These are phyloP conservation scores for Vaccinium darrowii DNA, from an alignment of 148 eudicot genomes.

Conservation along the genomic window DNA sequence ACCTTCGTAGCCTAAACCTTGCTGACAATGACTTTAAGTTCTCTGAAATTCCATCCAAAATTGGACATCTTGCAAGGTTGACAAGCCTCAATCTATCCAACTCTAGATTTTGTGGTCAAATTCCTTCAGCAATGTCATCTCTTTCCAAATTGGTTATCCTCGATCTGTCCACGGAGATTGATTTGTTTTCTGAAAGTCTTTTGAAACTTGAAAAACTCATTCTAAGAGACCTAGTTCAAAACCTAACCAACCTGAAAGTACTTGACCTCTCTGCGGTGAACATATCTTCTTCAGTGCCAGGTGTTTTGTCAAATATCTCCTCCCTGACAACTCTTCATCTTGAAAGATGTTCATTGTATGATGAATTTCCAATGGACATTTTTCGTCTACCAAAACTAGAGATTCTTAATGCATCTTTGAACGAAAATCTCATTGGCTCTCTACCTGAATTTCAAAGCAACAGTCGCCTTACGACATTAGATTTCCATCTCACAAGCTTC, in stretches of 20 bases:
- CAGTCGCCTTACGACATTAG: constrained; percentile 5
- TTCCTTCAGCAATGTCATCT: constrained; percentile 31
- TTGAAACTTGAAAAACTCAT: background rate
- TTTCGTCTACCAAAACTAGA: background rate
- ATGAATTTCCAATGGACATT: too few species aligned
- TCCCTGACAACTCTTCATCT: too few species aligned
- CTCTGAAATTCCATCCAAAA: constrained; percentile 26
- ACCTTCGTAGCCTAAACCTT: constrained; percentile 32
- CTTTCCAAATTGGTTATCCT: constrained; percentile 24
- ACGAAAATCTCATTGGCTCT: background rate
- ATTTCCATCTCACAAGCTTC: background rate
- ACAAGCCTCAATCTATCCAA: background rate
- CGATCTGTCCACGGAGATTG: constrained; percentile 16
- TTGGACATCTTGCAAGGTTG: constrained; percentile 24
- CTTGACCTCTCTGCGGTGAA: too few species aligned
- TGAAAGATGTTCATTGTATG: too few species aligned
- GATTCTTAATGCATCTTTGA: background rate
- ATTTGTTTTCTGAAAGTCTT: constrained; percentile 13
- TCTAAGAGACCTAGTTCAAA: background rate
- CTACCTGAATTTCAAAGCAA: constrained; percentile 14
- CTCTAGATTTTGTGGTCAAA: constrained; percentile 33
- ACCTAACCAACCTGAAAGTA: too few species aligned
- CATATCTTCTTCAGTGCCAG: too few species aligned
- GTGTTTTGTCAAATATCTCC: too few species aligned
- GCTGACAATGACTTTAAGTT: constrained; percentile 24